phyloP scores from a whole-genome alignment of 306 rosid genomes.

The Alnus glutinosa region DNA sequence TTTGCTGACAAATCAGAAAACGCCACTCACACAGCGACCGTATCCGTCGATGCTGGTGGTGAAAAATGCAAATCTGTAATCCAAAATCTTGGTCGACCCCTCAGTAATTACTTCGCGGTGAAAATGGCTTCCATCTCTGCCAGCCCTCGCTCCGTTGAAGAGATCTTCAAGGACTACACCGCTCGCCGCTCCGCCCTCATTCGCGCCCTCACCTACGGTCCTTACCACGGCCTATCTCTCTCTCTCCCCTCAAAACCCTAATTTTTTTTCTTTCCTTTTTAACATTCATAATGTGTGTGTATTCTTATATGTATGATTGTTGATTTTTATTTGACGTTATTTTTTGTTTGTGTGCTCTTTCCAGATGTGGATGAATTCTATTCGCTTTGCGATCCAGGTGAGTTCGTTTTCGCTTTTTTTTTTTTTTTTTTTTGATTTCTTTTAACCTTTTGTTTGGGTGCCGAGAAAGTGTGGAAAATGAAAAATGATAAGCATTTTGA shows the following conservation, averaged over 20 bases:
- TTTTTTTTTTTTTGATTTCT: not conserved
- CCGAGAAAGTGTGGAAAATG: not conserved
- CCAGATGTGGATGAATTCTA: slow-evolving; percentile 55
- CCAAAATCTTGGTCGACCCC: not conserved
- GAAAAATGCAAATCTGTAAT: not conserved
- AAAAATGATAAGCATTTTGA: not conserved
- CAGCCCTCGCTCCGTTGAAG: slow-evolving; percentile 58
- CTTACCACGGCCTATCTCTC: not conserved
- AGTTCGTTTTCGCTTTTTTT: not conserved
- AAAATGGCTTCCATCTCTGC: slow-evolving; percentile 38
- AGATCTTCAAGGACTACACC: slow-evolving; percentile 62
- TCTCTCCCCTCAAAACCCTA: not conserved
- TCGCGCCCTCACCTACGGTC: slow-evolving; percentile 62
- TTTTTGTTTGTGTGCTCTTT: slow-evolving; percentile 12
- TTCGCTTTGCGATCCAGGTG: slow-evolving; percentile 63
- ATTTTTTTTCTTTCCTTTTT: not conserved
- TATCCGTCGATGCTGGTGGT: not conserved
- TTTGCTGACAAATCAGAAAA: not conserved
- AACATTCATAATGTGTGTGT: too few relatives aligned
- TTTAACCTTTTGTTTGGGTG: not conserved
- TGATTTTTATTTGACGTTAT: slow-evolving; percentile 5
- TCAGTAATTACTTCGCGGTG: not conserved
- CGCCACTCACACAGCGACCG: not conserved
- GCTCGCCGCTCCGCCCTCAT: slow-evolving; percentile 53
- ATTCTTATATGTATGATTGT: not conserved